Conservation (phyloP, 805 yeast species). For the Kuraishia ogatae region DNA sequence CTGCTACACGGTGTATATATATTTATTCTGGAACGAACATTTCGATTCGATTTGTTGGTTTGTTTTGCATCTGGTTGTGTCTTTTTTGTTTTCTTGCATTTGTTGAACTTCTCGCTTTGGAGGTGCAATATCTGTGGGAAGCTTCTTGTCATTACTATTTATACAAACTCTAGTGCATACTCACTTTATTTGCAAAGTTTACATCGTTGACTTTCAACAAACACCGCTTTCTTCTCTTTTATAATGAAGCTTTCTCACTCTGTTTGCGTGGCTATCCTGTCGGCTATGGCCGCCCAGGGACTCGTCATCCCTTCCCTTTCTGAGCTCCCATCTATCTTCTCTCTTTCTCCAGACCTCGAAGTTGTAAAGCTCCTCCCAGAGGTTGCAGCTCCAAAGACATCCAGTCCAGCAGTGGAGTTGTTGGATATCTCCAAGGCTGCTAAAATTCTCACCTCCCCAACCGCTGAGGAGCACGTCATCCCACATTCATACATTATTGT, state of each 20-base stretch:
- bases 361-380: not conserved
- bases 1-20: not conserved
- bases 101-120: not conserved
- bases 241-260: constrained; percentile 12
- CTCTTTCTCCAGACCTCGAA: not conserved
- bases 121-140: not conserved
- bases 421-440: constrained; percentile 22
- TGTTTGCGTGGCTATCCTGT: constrained; percentile 16
- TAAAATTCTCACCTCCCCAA: constrained; percentile 37
- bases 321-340: constrained; percentile 9
- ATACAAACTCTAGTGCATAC: not conserved
- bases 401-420: constrained; percentile 4
- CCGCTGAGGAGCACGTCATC: constrained; percentile 37
- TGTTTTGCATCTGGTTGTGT: not conserved
- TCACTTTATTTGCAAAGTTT: not conserved
- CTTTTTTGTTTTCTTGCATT: not conserved
- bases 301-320: constrained; percentile 47
- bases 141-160: not conserved
- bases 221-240: not conserved
- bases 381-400: not conserved
- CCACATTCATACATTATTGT: constrained; percentile 81
- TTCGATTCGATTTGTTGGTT: not conserved
- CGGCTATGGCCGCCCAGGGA: constrained; percentile 30
- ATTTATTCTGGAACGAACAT: not conserved
- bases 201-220: not conserved